Conservation (phyloP, 495 filamentous ascomycete species). For the Choiromyces venosus region DNA sequence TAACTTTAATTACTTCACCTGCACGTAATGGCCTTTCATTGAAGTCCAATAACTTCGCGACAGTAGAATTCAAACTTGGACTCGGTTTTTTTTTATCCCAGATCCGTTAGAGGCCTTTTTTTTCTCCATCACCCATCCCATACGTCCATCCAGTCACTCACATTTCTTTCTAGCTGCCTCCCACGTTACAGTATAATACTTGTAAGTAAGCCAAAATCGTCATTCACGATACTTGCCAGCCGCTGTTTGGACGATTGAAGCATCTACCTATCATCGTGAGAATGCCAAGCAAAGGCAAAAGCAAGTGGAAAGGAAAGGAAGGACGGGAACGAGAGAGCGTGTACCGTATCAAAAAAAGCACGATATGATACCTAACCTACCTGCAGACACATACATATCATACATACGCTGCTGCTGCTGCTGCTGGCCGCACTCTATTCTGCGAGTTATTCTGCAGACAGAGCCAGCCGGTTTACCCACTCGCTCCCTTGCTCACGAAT, state of each 20-base stretch:
- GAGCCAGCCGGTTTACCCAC: neutral
- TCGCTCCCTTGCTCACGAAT: too few species aligned
- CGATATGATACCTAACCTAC: neutral
- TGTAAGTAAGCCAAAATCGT: too few species aligned
- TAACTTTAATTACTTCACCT: neutral
- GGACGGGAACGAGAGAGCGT: too few species aligned
- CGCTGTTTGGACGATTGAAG: neutral
- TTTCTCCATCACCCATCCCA: too few species aligned
- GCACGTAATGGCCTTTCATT: neutral
- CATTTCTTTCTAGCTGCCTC: neutral
- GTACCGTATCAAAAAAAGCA: neutral
- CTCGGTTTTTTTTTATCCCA: neutral
- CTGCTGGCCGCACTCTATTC: neutral
- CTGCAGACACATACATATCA: neutral
- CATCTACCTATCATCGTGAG: neutral
- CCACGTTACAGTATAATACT: too few species aligned
- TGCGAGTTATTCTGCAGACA: too few species aligned
- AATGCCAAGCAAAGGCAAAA: neutral
- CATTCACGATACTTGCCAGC: constrained; percentile 3
- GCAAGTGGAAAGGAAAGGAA: neutral
- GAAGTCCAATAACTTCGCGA: neutral
- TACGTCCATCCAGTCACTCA: too few species aligned
- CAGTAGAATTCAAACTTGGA: neutral
- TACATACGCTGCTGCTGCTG: too few species aligned
- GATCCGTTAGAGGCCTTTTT: neutral